Evolutionary conservation across 164 flowering plant species (phyloP), one percentile per base, ranked within the genome.

Genomic region (Liriodendron chinense): DNA sequence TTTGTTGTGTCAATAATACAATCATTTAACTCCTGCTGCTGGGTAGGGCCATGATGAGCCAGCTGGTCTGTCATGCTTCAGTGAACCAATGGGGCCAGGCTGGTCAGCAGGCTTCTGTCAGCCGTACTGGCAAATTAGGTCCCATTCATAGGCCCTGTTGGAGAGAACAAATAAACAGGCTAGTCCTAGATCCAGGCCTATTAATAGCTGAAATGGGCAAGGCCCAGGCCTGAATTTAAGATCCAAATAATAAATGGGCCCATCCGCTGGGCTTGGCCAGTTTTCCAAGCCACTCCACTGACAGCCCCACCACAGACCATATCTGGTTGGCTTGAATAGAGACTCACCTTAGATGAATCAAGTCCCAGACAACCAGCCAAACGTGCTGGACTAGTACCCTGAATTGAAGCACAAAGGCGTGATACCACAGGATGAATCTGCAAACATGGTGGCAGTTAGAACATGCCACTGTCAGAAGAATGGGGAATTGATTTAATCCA

Each of bases 341-440:
- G 34, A 66, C 73, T 78, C 77, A 94, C 99, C 94, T 91, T 96
- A 65, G 98, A 92, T 79, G 98, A 86, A 81, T 94, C 99, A 59
- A 96, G 97, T 57, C 98, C 98, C 76, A 96, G 87, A 81, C 99
- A 96, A 81, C 94, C 98, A 73, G 98, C 99, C 80, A 96, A 84
- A 59, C 94, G 93, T 77, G 96, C 93, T 56, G 98, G 97, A 81
- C 97, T 90, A 65, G 99, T 96, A 56, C 98, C 99, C 78, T 92
- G 86, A 82, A 96, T 96, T 77, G 92, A 89, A 72, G 99, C 96
- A 85, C 98, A 94, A 13, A 96, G 85, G 66, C 98, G 96, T 28
- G 99, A 96, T 72, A 96, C 92, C 74, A 96, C 99, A 12, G 99
- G 98, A 85, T 91, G 99, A 79, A 96, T 94, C 97, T 96, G 90